Base-by-base conservation (phyloP, 805 yeast genomes). In the Spathaspora sp. region DNA sequence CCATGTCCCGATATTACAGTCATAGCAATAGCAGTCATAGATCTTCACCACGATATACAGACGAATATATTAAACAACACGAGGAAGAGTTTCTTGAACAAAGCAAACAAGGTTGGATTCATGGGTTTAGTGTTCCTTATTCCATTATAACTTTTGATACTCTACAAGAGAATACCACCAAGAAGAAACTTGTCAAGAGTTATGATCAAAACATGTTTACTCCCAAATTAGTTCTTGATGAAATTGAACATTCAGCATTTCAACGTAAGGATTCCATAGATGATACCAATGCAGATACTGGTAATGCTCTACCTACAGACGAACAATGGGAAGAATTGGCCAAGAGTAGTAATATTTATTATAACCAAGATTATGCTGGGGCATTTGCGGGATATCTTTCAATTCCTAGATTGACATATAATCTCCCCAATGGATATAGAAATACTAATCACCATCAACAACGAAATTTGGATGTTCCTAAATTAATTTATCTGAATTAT, bases 401-500 rank as follows among this genome's bases (percentile, higher is more conserved):
- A 2, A 54, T 68, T 2, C 73, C 73, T 5, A 56, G 58, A 46
- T 44, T 61, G 7, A 50, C 64, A 1, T 46, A 66, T 18, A 65
- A 66, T 52, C 49, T 57, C 7, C 66, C 69, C 8, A 40, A 26
- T n/a, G 32, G 49, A 20, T 46, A 44, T 31, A 46, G 48, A 45
- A 35, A 50, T 35, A 52, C 47, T 47, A 44, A 48, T n/a, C 49
- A 35, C 32, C 54, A 47, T 18, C 39, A n/a, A 49, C 50, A 17
- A 53, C 35, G 19, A 18, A 39, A 19, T 32, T 43, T 28, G 16
- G 66, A 59, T 39, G 50, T 59, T 11, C 72, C 71, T 7, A 56
- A 60, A 47, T 42, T 66, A 10, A 62, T 66, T 44, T 70, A 66
- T 52, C 75, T 69, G 47, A 66, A 67, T 48, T 68, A 65, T 47